Percentiles rank a stretch among this genome's conserved stretches.
These are phyloP conservation scores for Taxillus chinensis DNA, from an alignment of 164 flowering plant genomes.

Conservation along the genomic window DNA sequence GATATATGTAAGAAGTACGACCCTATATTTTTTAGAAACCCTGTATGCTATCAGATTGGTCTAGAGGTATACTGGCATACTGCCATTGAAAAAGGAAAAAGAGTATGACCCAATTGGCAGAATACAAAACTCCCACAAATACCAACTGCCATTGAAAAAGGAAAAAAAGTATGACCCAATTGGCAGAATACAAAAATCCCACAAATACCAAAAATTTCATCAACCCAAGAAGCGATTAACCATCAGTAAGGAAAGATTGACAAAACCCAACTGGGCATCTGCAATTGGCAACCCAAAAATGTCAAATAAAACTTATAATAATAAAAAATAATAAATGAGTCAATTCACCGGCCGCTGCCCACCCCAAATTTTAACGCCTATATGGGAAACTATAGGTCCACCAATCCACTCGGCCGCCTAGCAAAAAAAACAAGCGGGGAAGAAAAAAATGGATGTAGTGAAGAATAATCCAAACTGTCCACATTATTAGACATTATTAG, in stretches of 20 bases:
- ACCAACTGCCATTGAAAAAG: not conserved
- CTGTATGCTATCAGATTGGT: no score
- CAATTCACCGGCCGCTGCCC: not conserved
- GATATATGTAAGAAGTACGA: no score
- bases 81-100: no score
- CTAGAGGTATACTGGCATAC: not conserved
- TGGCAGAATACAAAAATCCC: not conserved
- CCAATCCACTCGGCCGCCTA: no score
- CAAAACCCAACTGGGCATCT: not conserved
- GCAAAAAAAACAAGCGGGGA: no score
- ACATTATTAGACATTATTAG: no score
- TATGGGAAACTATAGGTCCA: no score
- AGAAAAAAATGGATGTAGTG: no score
- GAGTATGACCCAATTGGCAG: no score
- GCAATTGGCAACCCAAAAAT: conserved; percentile 4
- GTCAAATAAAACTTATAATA: not conserved
- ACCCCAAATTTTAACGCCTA: not conserved
- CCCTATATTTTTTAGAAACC: no score
- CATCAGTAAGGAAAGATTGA: not conserved
- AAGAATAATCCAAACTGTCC: no score
- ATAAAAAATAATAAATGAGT: no score
- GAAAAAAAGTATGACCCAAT: not conserved
- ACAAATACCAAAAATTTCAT: not conserved
- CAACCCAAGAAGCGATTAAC: conserved; percentile 1
- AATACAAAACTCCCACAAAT: not conserved